Evolutionary conservation across 148 eudicot genomes (phyloP).

Genomic region (Selenicereus undatus): DNA sequence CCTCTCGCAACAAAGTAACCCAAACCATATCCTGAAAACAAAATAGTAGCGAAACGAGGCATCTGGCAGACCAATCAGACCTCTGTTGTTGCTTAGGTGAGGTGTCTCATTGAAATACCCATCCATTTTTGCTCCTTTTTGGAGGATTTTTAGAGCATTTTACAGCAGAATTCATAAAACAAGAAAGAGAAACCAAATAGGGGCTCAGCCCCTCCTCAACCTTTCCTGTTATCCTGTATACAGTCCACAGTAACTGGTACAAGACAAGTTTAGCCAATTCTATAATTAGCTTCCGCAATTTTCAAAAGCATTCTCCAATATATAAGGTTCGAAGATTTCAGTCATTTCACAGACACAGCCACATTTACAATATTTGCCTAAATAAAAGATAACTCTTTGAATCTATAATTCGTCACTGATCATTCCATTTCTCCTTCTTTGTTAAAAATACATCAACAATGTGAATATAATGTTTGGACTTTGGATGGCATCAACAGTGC

Average conservation of each 20-base stretch:
- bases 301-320: neutral
- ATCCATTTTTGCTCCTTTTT: neutral
- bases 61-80: neutral
- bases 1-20: no score
- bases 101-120: neutral
- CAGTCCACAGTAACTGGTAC: neutral
- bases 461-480: neutral
- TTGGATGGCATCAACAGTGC: neutral
- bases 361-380: neutral
- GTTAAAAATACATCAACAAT: neutral
- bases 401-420: neutral
- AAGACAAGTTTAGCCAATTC: neutral
- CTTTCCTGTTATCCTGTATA: neutral
- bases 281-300: neutral
- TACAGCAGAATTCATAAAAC: neutral
- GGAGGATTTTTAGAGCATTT: neutral
- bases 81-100: neutral
- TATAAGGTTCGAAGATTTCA: neutral
- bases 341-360: neutral
- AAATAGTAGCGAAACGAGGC: neutral
- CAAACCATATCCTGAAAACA: no score
- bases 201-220: neutral
- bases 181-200: neutral
- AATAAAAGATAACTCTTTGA: neutral
- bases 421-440: neutral